These are phyloP conservation scores for Metschnikowia vanudenii DNA, from an alignment of 805 yeast genomes.

Conservation along the genomic window DNA sequence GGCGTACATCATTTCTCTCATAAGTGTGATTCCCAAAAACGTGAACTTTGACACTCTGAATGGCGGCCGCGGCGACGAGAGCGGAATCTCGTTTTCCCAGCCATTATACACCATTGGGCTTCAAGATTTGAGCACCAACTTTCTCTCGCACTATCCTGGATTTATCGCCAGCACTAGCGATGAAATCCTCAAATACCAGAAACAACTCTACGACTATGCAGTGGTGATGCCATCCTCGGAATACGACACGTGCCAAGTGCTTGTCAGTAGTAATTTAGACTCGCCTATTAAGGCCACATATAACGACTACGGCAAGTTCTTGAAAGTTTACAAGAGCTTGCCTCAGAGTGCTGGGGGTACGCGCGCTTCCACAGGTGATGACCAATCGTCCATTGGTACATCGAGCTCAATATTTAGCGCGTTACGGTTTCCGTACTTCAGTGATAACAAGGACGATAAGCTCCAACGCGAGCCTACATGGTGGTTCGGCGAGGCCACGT, in stretches of 20 bases:
- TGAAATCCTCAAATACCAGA: conserved; percentile 57
- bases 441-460: conserved; percentile 8
- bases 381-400: conserved; percentile 30
- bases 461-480: conserved; percentile 34
- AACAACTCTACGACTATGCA: conserved; percentile 48
- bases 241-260: conserved; percentile 11
- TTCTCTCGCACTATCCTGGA: conserved; percentile 27
- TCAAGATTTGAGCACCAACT: conserved; percentile 41
- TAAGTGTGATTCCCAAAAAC: conserved; percentile 65
- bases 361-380: conserved; percentile 23
- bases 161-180: conserved; percentile 67
- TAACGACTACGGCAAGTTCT: conserved; percentile 39
- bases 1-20: conserved; percentile 55
- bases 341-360: conserved; percentile 11
- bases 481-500: conserved; percentile 46
- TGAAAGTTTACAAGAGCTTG: conserved; percentile 28
- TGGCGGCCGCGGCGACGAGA: conserved; percentile 4
- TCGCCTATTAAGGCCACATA: conserved; percentile 29
- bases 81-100: conserved; percentile 27
- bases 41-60: conserved; percentile 26
- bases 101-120: conserved; percentile 67
- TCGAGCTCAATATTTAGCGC: conserved; percentile 24
- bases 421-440: conserved; percentile 12
- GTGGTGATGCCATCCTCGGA: conserved; percentile 24
- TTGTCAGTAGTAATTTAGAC: conserved; percentile 11